phyloP scores from a whole-genome alignment of 176 grass and related monocot species.

The Pontederia crassipes region DNA sequence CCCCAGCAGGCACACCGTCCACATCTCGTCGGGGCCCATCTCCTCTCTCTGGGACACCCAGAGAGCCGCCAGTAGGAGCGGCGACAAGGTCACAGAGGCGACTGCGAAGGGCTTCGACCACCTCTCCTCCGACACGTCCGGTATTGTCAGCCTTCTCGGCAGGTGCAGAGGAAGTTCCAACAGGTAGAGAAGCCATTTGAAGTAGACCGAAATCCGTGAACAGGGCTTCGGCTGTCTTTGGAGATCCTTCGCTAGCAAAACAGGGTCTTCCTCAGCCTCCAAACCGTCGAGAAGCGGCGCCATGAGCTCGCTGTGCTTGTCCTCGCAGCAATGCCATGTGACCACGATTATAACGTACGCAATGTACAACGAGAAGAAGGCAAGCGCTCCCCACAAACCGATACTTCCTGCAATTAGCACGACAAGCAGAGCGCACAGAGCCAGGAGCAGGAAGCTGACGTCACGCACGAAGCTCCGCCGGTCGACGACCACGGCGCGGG shows the following conservation, averaged over 20 bases:
- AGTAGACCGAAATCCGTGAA: not conserved
- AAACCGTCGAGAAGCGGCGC: conserved; percentile 2
- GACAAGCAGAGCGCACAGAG: not conserved
- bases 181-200: not conserved
- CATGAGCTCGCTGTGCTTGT: not conserved
- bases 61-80: not conserved
- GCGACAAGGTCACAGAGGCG: not conserved
- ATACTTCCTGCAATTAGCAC: not conserved
- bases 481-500: not conserved
- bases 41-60: conserved; percentile 7
- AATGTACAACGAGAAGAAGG: conserved; percentile 9
- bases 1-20: not conserved
- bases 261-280: not conserved
- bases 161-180: conserved; percentile 2
- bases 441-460: conserved; percentile 8
- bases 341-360: not conserved
- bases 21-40: not conserved
- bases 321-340: not conserved
- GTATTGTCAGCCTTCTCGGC: conserved; percentile 16
- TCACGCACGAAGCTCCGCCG: conserved; percentile 8
- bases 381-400: conserved; percentile 3
- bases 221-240: not conserved
- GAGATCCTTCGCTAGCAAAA: not conserved
- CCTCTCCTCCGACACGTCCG: conserved; percentile 1
- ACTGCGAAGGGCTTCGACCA: conserved; percentile 20